A percentile compares a stretch with the other conserved stretches of the same genome.
These are phyloP conservation scores for Epicoccum nigrum DNA, from an alignment of 2,329 filamentous ascomycete species.

Conservation along the genomic window DNA sequence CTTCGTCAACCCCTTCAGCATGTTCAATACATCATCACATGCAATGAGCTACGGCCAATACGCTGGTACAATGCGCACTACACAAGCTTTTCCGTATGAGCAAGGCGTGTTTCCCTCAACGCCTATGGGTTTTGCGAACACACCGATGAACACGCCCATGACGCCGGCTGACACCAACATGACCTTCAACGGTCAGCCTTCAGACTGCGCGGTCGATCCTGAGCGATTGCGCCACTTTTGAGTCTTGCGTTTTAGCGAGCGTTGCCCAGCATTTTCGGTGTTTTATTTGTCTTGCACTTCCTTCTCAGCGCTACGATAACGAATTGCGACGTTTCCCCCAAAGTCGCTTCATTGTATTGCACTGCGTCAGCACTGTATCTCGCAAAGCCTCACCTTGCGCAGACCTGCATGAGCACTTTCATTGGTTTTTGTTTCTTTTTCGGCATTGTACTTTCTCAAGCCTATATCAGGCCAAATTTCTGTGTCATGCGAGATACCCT, in stretches of 20 bases:
- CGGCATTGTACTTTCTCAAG: conserved; percentile 11
- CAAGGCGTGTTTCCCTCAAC: conserved; percentile 3
- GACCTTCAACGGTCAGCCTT: conserved; percentile 19
- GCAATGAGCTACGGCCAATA: conserved; percentile 11
- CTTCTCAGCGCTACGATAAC: conserved; percentile 1
- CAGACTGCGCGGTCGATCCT: conserved; percentile 7
- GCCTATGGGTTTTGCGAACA: conserved; percentile 6
- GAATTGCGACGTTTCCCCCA: conserved; percentile 1
- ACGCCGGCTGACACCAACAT: conserved; percentile 4
- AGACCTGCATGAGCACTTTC: conserved; percentile 25
- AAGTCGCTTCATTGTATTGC: neutral
- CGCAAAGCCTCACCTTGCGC: neutral
- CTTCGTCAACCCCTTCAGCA: conserved; percentile 16
- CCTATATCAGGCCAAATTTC: conserved; percentile 9
- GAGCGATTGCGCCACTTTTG: neutral
- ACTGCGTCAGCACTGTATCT: conserved; percentile 19
- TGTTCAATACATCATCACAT: conserved; percentile 9
- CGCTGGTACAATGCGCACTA: neutral
- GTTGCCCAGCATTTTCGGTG: conserved; percentile 15
- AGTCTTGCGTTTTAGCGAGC: neutral
- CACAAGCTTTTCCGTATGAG: conserved; percentile 1
- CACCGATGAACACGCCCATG: conserved; percentile 9
- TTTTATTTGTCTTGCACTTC: conserved; percentile 1
- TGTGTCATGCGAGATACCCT: conserved; percentile 31
- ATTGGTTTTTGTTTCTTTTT: conserved; percentile 12